A percentile compares a stretch with the other conserved stretches of the same genome.
These are phyloP conservation scores for Paraglomus occultum DNA, from an alignment of 192 early-diverging fungal species.

Conservation along the genomic window DNA sequence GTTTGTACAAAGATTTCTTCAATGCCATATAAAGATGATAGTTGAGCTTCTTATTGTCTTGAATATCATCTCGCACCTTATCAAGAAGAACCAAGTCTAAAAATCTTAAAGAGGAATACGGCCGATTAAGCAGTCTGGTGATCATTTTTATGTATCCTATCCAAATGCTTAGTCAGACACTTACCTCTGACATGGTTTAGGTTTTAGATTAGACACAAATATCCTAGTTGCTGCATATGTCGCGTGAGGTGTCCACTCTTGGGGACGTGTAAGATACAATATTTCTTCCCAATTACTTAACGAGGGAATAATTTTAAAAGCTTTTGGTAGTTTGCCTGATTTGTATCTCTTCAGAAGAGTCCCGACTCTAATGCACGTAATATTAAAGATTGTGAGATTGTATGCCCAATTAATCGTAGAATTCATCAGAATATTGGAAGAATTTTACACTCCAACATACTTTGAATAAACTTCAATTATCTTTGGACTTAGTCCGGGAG, in stretches of 20 bases:
- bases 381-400: background rate
- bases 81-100: slow-evolving; percentile 87
- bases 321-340: slow-evolving; percentile 93
- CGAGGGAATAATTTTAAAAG: slow-evolving; percentile 98
- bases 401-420: background rate
- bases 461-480: slow-evolving; percentile 94
- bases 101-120: slow-evolving; percentile 50
- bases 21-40: slow-evolving; percentile 96
- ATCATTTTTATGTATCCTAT: background rate
- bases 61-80: slow-evolving; percentile 91
- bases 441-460: slow-evolving; percentile 32
- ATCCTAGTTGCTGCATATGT: slow-evolving; percentile 93
- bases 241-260: slow-evolving; percentile 96
- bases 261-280: slow-evolving; percentile 85
- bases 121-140: background rate
- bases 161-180: background rate
- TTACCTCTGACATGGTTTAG: slow-evolving; percentile 82
- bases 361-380: slow-evolving; percentile 63
- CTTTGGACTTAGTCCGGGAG: slow-evolving; percentile 76
- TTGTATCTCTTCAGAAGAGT: slow-evolving; percentile 87
- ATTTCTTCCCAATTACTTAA: slow-evolving; percentile 98
- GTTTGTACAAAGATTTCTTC: slow-evolving; percentile 97
- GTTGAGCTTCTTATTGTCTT: slow-evolving; percentile 96
- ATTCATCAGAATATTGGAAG: background rate
- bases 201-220: slow-evolving; percentile 97